Conservation (phyloP, 2,329 filamentous ascomycete genomes). For the Epichloe typhina region DNA sequence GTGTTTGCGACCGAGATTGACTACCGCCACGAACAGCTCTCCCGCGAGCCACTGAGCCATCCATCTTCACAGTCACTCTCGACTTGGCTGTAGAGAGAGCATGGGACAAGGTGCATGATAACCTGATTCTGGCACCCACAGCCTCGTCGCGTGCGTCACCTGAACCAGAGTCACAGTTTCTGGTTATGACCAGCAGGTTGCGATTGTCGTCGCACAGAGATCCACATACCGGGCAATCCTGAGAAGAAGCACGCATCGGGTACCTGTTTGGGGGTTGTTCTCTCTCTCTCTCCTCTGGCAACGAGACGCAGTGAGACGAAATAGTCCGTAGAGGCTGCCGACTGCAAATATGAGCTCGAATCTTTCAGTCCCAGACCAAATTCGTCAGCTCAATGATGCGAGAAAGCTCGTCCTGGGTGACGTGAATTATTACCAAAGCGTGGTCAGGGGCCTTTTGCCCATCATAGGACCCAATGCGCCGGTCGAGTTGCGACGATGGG, state of each 20-base stretch:
- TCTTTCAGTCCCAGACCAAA: slow-evolving; percentile 57
- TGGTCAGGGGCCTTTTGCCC: slow-evolving; percentile 85
- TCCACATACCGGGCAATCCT: background rate
- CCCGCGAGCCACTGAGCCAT: background rate
- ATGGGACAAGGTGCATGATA: slow-evolving; percentile 3
- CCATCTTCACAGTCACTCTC: background rate
- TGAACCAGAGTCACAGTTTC: background rate
- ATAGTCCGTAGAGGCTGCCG: background rate
- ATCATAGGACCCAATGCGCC: slow-evolving; percentile 66
- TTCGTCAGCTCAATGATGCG: slow-evolving; percentile 79
- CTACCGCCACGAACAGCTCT: background rate
- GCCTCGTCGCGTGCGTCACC: slow-evolving; percentile 1
- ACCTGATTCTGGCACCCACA: background rate
- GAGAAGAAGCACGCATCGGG: background rate
- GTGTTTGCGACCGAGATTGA: background rate
- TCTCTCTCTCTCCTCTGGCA: background rate
- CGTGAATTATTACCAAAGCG: slow-evolving; percentile 77
- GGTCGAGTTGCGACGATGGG: slow-evolving; percentile 85
- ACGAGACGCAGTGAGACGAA: background rate
- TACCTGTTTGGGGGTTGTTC: background rate
- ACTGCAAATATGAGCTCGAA: slow-evolving; percentile 37
- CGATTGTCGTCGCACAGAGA: background rate
- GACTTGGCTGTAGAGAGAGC: background rate
- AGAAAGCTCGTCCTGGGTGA: slow-evolving; percentile 82
- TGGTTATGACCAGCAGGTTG: slow-evolving; percentile 1